Conservation (phyloP, 176 grass and related monocot genomes). For the Pharus latifolius region DNA sequence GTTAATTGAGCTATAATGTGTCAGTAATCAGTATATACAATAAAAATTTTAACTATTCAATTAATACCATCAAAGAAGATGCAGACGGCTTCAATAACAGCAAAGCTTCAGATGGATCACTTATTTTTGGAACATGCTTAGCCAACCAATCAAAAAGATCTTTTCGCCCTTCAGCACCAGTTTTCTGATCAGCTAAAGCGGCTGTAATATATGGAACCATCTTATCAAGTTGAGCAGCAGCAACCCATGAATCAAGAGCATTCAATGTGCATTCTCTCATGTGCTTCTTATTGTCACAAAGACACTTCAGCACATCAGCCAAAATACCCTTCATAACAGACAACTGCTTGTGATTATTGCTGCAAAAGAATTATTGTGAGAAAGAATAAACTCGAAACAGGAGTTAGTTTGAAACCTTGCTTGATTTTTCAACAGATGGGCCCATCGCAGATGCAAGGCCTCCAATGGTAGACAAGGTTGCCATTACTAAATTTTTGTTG, state of each 20-base stretch:
- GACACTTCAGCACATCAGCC: constrained; percentile 84
- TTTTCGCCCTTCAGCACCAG: constrained; percentile 85
- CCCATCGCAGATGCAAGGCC: constrained; percentile 89
- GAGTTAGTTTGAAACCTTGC: constrained; percentile 56
- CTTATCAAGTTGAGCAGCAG: constrained; percentile 89
- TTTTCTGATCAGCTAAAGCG: constrained; percentile 79
- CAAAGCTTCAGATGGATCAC: constrained; percentile 77
- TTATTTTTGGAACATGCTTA: constrained; percentile 68
- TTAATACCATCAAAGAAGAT: constrained; percentile 72
- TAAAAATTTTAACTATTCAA: neutral
- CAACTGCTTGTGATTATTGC: neutral
- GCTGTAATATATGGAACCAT: constrained; percentile 90
- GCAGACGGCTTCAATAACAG: constrained; percentile 79
- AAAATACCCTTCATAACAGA: constrained; percentile 72
- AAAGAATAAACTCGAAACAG: neutral
- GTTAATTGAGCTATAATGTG: neutral
- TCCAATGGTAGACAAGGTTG: constrained; percentile 69
- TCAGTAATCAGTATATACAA: neutral
- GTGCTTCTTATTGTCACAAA: constrained; percentile 97
- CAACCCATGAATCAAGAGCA: constrained; percentile 86
- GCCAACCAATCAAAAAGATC: constrained; percentile 99
- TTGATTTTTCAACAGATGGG: constrained; percentile 84
- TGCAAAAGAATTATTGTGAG: neutral
- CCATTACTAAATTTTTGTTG: constrained; percentile 98
- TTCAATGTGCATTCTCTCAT: constrained; percentile 85